Percentiles rank a stretch among this genome's conserved stretches.
Conservation (phyloP, 371 early-diverging fungal genomes). For the Mortierella sp. region DNA sequence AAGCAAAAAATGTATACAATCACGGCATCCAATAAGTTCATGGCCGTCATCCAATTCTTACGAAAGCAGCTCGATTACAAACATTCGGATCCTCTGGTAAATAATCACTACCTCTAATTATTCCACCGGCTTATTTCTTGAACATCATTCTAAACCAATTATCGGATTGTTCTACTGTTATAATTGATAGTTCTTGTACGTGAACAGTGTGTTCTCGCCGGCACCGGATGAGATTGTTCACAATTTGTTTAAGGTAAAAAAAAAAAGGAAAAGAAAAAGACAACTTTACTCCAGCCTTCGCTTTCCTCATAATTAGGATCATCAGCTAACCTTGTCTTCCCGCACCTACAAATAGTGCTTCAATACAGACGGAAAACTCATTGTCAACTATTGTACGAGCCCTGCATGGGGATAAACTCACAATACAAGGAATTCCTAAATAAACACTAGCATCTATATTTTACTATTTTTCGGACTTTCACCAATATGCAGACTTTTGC, state of each 20-base stretch:
- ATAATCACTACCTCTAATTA: not conserved
- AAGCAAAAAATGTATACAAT: constrained; percentile 90
- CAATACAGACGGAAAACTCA: constrained; percentile 82
- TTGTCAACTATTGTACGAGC: constrained; percentile 90
- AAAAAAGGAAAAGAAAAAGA: too few species aligned
- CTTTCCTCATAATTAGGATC: not conserved
- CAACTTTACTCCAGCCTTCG: too few species aligned
- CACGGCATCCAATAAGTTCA: constrained; percentile 83
- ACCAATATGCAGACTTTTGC: not conserved
- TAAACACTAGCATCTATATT: constrained; percentile 11
- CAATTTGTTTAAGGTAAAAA: constrained; percentile 81
- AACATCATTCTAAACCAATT: not conserved
- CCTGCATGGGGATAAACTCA: constrained; percentile 88
- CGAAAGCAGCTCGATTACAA: constrained; percentile 85
- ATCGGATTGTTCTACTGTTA: not conserved
- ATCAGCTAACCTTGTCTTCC: not conserved
- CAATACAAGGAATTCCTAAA: not conserved
- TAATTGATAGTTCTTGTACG: constrained; percentile 81
- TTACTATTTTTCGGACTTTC: not conserved
- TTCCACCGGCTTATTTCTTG: not conserved
- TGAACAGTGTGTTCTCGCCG: constrained; percentile 95
- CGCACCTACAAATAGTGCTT: constrained; percentile 72
- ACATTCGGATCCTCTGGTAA: constrained; percentile 83
- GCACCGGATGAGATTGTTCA: constrained; percentile 91
- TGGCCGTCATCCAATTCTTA: constrained; percentile 86